Conservation (phyloP, 768 basidiomycete genomes). For the Lentinula boryana region DNA sequence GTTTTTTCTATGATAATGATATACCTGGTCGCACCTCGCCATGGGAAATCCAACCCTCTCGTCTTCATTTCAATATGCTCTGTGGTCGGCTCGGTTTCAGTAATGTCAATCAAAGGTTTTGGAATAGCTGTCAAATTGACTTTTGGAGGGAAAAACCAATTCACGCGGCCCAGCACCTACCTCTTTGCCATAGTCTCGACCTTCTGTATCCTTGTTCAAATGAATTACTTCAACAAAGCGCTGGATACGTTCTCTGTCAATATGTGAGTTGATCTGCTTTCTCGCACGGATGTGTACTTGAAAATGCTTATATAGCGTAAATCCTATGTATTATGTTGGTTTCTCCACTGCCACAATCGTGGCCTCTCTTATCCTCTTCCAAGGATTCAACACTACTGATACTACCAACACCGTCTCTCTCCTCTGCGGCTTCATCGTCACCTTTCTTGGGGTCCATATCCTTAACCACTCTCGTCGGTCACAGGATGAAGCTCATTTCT, state of each 20-base stretch:
- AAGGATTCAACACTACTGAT: slow-evolving; percentile 90
- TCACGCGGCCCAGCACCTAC: slow-evolving; percentile 93
- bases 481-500: slow-evolving; percentile 31
- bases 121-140: slow-evolving; percentile 96
- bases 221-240: slow-evolving; percentile 98
- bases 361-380: slow-evolving; percentile 93
- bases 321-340: slow-evolving; percentile 96
- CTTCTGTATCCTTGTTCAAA: slow-evolving; percentile 84
- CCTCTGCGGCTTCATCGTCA: slow-evolving; percentile 84
- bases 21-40: slow-evolving; percentile 72
- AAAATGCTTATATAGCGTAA: slow-evolving; percentile 54
- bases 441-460: slow-evolving; percentile 95
- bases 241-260: slow-evolving; percentile 96
- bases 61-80: slow-evolving; percentile 98
- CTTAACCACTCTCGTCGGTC: slow-evolving; percentile 70
- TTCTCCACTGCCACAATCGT: slow-evolving; percentile 92
- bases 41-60: slow-evolving; percentile 83
- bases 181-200: slow-evolving; percentile 82
- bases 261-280: slow-evolving; percentile 55
- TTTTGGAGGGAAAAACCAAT: slow-evolving; percentile 89
- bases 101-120: slow-evolving; percentile 99
- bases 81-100: slow-evolving; percentile 89
- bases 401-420: slow-evolving; percentile 82
- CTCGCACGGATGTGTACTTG: background rate
- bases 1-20: slow-evolving; percentile 85